Evolutionary conservation across 192 early-diverging fungal genomes (phyloP).

Genomic region (Pilobolus umbonatus): DNA sequence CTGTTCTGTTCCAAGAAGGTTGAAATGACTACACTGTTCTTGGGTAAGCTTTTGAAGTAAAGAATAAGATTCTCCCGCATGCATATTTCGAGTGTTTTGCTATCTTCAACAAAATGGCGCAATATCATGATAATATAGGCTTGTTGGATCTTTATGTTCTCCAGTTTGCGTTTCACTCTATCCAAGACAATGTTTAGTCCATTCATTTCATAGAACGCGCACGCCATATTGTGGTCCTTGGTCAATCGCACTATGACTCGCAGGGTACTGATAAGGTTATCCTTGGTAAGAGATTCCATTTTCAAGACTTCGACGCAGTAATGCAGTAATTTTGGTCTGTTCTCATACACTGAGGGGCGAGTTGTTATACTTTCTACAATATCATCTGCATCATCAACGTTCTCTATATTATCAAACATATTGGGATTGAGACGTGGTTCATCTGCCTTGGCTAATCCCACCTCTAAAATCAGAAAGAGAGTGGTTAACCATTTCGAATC

Average conservation of each 20-base stretch:
- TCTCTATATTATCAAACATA: not conserved
- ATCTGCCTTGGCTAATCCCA: constrained; percentile 56
- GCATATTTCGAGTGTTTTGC: constrained; percentile 46
- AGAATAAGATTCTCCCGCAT: constrained; percentile 72
- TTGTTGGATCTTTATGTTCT: constrained; percentile 72
- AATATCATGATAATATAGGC: constrained; percentile 78
- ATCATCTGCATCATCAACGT: constrained; percentile 4
- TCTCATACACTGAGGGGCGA: constrained; percentile 12
- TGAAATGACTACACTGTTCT: constrained; percentile 56
- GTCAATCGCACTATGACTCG: constrained; percentile 79
- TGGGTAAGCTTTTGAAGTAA: constrained; percentile 67
- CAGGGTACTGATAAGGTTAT: constrained; percentile 60
- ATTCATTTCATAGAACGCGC: constrained; percentile 59
- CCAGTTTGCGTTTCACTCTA: constrained; percentile 46
- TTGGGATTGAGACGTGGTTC: constrained; percentile 41
- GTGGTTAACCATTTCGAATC: constrained; percentile 54
- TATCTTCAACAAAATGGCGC: constrained; percentile 79
- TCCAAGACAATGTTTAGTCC: constrained; percentile 64
- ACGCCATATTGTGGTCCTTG: constrained; percentile 53
- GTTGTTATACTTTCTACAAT: not conserved
- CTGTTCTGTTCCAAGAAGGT: constrained; percentile 62
- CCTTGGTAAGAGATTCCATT: constrained; percentile 36
- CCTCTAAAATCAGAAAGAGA: constrained; percentile 59
- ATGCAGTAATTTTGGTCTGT: constrained; percentile 24
- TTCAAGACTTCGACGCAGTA: constrained; percentile 38